phyloP scores from a whole-genome alignment of 768 basidiomycete genomes.

The Tricholomella constricta region DNA sequence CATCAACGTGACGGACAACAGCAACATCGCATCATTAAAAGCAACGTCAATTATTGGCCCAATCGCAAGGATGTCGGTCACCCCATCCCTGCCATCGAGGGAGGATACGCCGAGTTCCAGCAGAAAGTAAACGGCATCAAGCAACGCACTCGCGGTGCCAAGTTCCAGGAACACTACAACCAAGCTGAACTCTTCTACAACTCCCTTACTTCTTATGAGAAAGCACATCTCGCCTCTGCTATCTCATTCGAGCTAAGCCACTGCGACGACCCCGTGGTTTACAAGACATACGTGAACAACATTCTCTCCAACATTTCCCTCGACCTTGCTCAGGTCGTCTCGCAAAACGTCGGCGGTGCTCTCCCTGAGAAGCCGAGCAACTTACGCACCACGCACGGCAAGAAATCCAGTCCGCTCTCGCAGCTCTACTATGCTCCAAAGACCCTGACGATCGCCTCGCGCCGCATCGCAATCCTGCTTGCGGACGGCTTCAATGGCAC shows the following conservation, averaged over 20 bases:
- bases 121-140: conserved; percentile 56
- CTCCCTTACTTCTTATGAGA: conserved; percentile 69
- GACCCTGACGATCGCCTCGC: conserved; percentile 58
- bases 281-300: conserved; percentile 59
- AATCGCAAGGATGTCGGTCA: conserved; percentile 60
- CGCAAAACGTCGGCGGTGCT: conserved; percentile 61
- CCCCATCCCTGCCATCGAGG: conserved; percentile 50
- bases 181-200: conserved; percentile 87
- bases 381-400: conserved; percentile 56
- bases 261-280: conserved; percentile 75
- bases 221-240: conserved; percentile 68
- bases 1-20: conserved; percentile 63
- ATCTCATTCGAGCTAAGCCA: conserved; percentile 85
- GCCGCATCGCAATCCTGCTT: conserved; percentile 77
- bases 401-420: conserved; percentile 56
- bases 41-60: conserved; percentile 78
- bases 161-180: conserved; percentile 76
- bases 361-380: conserved; percentile 48
- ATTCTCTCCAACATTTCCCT: conserved; percentile 74
- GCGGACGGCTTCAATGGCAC: conserved; percentile 71
- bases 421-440: conserved; percentile 58
- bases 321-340: conserved; percentile 70
- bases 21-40: conserved; percentile 59
- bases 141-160: conserved; percentile 61
- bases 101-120: conserved; percentile 61